A percentile compares a stretch with the other conserved stretches of the same genome.
phyloP scores from a whole-genome alignment of 306 rosid genomes.

The Gynostemma pentaphyllum region DNA sequence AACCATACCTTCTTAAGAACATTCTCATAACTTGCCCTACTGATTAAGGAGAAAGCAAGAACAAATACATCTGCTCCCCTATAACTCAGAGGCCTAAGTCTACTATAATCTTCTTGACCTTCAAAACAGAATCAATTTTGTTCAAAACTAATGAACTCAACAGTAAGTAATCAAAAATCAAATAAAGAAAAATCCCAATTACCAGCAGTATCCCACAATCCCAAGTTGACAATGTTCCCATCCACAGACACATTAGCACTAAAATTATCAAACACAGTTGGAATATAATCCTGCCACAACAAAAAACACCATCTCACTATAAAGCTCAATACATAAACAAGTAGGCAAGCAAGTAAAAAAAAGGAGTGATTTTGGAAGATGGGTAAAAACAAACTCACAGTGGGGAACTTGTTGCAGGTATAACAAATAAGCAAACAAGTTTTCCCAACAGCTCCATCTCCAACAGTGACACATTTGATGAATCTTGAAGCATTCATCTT shows the following conservation, averaged over 20 bases:
- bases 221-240: constrained; percentile 84
- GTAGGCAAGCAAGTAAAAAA: too few relatives aligned
- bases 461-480: constrained; percentile 98
- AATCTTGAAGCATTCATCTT: constrained; percentile 92
- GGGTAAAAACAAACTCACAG: constrained; percentile 37
- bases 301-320: neutral
- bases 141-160: constrained; percentile 3
- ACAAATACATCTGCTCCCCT: constrained; percentile 96
- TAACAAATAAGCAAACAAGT: constrained; percentile 99
- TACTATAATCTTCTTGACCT: constrained; percentile 98
- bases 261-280: constrained; percentile 92
- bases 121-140: constrained; percentile 16
- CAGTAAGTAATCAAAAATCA: constrained; percentile 1
- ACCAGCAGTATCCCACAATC: constrained; percentile 99
- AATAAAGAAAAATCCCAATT: constrained; percentile 7
- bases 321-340: too few relatives aligned
- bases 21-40: constrained; percentile 92
- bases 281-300: constrained; percentile 67
- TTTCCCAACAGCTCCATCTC: constrained; percentile 98
- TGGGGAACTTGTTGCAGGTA: constrained; percentile 95
- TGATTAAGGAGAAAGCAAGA: constrained; percentile 78
- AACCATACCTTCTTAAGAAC: constrained; percentile 82
- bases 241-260: constrained; percentile 97
- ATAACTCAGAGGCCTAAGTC: constrained; percentile 94
- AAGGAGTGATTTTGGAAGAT: constrained; percentile 5